phyloP scores from a whole-genome alignment of 2,329 filamentous ascomycete genomes.

The Elsinoe perseae region DNA sequence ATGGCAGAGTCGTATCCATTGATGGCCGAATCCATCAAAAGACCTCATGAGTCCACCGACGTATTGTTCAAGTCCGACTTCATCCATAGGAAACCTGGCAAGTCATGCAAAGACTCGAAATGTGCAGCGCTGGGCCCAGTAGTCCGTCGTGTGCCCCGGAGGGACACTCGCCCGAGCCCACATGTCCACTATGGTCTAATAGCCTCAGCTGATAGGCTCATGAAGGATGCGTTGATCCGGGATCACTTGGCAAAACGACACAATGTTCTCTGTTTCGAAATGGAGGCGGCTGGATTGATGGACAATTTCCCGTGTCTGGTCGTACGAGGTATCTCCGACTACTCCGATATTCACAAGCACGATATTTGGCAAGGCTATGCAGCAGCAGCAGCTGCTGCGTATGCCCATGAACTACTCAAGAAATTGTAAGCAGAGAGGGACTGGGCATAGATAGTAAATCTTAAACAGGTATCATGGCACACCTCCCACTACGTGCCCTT shows the following conservation, averaged over 20 bases:
- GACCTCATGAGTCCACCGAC: background rate
- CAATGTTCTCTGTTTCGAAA: conserved; percentile 21
- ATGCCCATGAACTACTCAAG: conserved; percentile 20
- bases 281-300: conserved; percentile 24
- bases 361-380: conserved; percentile 23
- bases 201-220: conserved; percentile 17
- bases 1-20: background rate
- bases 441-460: background rate
- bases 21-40: background rate
- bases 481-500: background rate
- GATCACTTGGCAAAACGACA: conserved; percentile 1
- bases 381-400: conserved; percentile 21
- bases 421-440: too few relatives aligned
- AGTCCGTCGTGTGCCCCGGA: background rate
- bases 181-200: conserved; percentile 13
- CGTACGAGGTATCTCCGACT: conserved; percentile 24
- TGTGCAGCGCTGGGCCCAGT: background rate
- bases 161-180: background rate
- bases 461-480: background rate
- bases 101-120: background rate
- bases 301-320: conserved; percentile 23
- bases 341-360: conserved; percentile 24
- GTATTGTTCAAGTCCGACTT: background rate
- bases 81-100: background rate
- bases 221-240: conserved; percentile 11